Evolutionary conservation across 345 rosid species (phyloP), one percentile per base, ranked within the genome.

Genomic region (Garcia nutans): DNA sequence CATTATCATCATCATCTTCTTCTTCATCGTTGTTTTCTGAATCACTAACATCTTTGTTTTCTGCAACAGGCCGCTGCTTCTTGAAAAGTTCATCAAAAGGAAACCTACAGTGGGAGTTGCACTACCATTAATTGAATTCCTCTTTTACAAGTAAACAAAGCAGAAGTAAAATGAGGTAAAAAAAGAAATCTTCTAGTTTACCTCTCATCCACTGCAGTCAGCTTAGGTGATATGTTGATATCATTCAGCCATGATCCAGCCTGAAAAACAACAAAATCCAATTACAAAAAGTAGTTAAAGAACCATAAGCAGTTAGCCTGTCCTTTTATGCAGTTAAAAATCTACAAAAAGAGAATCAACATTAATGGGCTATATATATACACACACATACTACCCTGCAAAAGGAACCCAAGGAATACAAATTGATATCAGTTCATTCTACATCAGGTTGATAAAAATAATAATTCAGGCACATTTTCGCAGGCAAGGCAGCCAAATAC

Each of bases 1-100:
- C 78, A 31, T 33, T 63, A 3, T 82, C 84, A 10, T 82, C 85
- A 0, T 85, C 90, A 3, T 49, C 85, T 0, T 86, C 85, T 0
- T 84, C 89, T 1, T 88, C 89, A 0, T 86, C 86, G 0, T 87
- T 90, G 22, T 77, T 85, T 20, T 88, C 89, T 28, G 83, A 78
- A 70, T 90, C 90, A 55, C 88, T 82, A 11, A 73, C 89, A 79
- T 90, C 90, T 84, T 87, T 85, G 80, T 67, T 75, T 81, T 87
- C 94, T 42, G 73, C 83, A 72, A 64, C 88, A 76, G 73, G 63
- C 3, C 4, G 41, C 80, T 81, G 76, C 59, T 20, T 78, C 72
- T 84, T 82, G 78, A 55, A 75, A 65, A 85, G 86, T 71, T 88
- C 83, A 52, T 79, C 83, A 28, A 87, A 62, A 57, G 83, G 83